Percentiles rank a stretch among this genome's conserved stretches.
These are phyloP conservation scores for Pyrenophora graminea DNA, from an alignment of 2,329 filamentous ascomycete species.

Conservation along the genomic window DNA sequence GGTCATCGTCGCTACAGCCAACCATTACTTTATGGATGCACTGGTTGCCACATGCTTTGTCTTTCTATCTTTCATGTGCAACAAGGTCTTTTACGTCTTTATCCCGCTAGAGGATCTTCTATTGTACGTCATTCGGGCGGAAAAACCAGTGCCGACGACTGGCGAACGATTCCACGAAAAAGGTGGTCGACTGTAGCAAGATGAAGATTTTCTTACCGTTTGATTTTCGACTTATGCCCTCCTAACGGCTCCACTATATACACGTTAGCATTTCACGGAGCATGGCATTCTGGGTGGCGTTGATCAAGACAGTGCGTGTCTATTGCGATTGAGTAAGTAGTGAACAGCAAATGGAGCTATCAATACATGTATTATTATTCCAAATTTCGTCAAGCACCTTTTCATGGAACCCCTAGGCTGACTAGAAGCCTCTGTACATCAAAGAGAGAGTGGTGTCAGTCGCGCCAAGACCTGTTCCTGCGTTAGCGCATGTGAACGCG, in stretches of 20 bases:
- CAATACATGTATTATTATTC: background rate
- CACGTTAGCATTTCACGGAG: slow-evolving; percentile 6
- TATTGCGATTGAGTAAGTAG: background rate
- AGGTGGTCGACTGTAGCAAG: slow-evolving; percentile 36
- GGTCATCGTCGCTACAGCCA: slow-evolving; percentile 65
- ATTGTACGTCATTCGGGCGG: slow-evolving; percentile 53
- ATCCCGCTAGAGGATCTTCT: slow-evolving; percentile 58
- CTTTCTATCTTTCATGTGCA: slow-evolving; percentile 53
- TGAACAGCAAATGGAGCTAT: background rate
- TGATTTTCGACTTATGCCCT: background rate
- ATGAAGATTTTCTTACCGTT: background rate
- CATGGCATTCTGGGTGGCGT: slow-evolving; percentile 6
- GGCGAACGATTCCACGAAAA: slow-evolving; percentile 51
- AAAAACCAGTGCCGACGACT: slow-evolving; percentile 61
- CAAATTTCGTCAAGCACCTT: background rate
- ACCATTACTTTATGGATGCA: slow-evolving; percentile 64
- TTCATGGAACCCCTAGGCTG: background rate
- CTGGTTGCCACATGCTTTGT: slow-evolving; percentile 56
- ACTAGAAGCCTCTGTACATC: no score
- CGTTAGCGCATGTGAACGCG: slow-evolving; percentile 10
- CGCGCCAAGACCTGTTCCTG: slow-evolving; percentile 12
- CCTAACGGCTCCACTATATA: background rate
- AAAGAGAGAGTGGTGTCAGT: background rate
- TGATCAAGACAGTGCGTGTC: background rate
- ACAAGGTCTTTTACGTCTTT: slow-evolving; percentile 56